These are phyloP conservation scores for Amylocarpus encephaloides DNA, from an alignment of 2,329 filamentous ascomycete genomes.

Conservation along the genomic window DNA sequence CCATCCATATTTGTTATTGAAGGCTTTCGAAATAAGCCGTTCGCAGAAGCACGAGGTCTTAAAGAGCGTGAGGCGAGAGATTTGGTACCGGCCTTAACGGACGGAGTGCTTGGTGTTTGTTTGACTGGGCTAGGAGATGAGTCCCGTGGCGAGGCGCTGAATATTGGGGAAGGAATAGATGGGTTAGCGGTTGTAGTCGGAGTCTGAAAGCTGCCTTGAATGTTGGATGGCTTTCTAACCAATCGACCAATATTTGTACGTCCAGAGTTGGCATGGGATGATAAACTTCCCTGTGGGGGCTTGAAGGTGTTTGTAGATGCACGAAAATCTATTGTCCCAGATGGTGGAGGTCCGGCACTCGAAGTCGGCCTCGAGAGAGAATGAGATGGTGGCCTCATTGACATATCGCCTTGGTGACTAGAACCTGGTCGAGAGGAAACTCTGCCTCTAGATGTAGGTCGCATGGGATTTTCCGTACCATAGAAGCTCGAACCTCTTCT, in stretches of 20 bases:
- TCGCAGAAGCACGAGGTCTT: slow-evolving; percentile 47
- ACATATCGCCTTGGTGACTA: slow-evolving; percentile 57
- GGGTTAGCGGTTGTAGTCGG: slow-evolving; percentile 18
- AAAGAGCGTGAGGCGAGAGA: slow-evolving; percentile 40
- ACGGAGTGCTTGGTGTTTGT: slow-evolving; percentile 22
- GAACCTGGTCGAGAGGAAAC: slow-evolving; percentile 35
- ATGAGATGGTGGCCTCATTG: slow-evolving; percentile 44
- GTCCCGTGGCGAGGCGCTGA: slow-evolving; percentile 26
- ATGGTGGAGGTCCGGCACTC: slow-evolving; percentile 40
- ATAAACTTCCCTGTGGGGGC: slow-evolving; percentile 37
- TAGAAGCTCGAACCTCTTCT: slow-evolving; percentile 69
- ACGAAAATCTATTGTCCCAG: slow-evolving; percentile 35
- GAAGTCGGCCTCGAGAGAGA: slow-evolving; percentile 49
- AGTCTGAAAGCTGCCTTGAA: slow-evolving; percentile 15
- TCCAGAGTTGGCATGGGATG: slow-evolving; percentile 39
- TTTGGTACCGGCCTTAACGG: slow-evolving; percentile 39
- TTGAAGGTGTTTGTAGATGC: slow-evolving; percentile 40
- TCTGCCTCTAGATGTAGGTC: slow-evolving; percentile 35
- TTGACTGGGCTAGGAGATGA: slow-evolving; percentile 32
- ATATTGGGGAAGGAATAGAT: slow-evolving; percentile 33
- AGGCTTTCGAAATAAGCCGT: slow-evolving; percentile 50
- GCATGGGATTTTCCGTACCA: slow-evolving; percentile 53
- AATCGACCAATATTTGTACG: slow-evolving; percentile 32
- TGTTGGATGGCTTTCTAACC: slow-evolving; percentile 33
- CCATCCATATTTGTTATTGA: slow-evolving; percentile 39